Evolutionary conservation across 2,329 filamentous ascomycete genomes (phyloP), one percentile per base, ranked within the genome.

Genomic region (Fusarium liriodendri): DNA sequence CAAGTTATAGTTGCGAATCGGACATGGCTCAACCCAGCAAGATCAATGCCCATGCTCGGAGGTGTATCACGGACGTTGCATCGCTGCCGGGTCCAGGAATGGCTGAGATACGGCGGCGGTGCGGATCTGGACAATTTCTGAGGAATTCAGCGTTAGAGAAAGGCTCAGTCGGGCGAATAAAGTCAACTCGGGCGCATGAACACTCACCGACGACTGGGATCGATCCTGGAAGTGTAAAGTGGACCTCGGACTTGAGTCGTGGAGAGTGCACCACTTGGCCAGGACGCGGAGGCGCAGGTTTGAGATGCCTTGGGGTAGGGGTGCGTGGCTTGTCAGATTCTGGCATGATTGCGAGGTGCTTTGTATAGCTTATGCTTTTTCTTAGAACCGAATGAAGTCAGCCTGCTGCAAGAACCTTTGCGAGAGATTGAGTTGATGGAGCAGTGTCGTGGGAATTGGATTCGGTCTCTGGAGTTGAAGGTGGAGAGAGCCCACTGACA

Each of bases 61-160:
- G 29, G 32, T 22, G 22, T 9, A 66, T 77, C 37, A 77, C n/a
- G 60, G 18, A 55, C 52, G 64, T 60, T 70, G 71, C 65, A 78
- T 70, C 35, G 71, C 71, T 22, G 75, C 70, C 11, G 80, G 80
- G 42, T 84, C 79, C 9, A 84, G 72, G 47, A 84, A 83, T 6
- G 82, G 82, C 64, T 84, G 82, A 10, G 80, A 67, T 20, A 79
- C 75, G 11, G 76, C 73, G 8, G 73, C 64, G 18, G 77, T 79
- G 59, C 81, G 78, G 67, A 83, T 77, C 29, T 66, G 75, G 7
- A 79, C 33, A 40, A 71, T 64, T 22, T 79, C 81, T 83, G 33
- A 16, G 18, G 27, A 40, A 20, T 25, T 38, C 10, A 66, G 59
- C 27, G 57, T 70, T 14, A 64, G 66, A 52, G 61, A 33, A 35